phyloP scores from a whole-genome alignment of 1,139 yeast genomes.

The Suhomyces yuchorum region DNA sequence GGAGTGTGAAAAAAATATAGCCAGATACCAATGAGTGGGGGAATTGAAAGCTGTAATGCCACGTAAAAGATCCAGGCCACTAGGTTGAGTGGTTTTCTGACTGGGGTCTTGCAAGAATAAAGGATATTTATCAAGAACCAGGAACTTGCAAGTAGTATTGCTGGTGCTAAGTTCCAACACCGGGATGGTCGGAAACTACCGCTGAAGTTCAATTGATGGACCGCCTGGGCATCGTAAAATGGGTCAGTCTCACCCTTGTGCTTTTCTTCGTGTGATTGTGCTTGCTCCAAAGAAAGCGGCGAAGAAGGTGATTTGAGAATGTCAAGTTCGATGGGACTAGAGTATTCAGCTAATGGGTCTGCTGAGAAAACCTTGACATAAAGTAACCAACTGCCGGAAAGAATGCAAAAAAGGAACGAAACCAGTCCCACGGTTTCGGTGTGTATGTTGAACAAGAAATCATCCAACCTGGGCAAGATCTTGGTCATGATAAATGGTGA shows the following conservation, averaged over 20 bases:
- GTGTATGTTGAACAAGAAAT: constrained; percentile 8
- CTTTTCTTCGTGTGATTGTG: neutral
- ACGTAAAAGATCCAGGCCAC: constrained; percentile 20
- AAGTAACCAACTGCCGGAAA: constrained; percentile 11
- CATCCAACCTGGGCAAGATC: constrained; percentile 8
- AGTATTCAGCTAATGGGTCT: neutral
- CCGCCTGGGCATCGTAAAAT: constrained; percentile 1
- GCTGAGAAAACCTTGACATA: constrained; percentile 7
- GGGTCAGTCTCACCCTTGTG: neutral
- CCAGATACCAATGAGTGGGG: constrained; percentile 17
- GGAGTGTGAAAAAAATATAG: constrained; percentile 21
- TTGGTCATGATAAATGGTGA: constrained; percentile 7
- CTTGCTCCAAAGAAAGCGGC: neutral
- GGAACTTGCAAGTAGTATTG: constrained; percentile 16
- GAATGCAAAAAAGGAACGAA: constrained; percentile 10
- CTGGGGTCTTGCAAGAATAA: constrained; percentile 12
- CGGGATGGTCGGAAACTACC: constrained; percentile 9
- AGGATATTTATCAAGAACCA: constrained; percentile 18
- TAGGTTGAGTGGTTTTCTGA: constrained; percentile 14
- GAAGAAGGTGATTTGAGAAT: constrained; percentile 5
- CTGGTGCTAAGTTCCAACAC: constrained; percentile 18
- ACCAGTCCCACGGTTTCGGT: constrained; percentile 8
- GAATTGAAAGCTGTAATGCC: constrained; percentile 19
- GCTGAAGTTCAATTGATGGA: constrained; percentile 1
- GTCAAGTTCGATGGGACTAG: constrained; percentile 4